These are phyloP conservation scores for Suillus brevipes DNA, from an alignment of 768 basidiomycete genomes.

Conservation along the genomic window DNA sequence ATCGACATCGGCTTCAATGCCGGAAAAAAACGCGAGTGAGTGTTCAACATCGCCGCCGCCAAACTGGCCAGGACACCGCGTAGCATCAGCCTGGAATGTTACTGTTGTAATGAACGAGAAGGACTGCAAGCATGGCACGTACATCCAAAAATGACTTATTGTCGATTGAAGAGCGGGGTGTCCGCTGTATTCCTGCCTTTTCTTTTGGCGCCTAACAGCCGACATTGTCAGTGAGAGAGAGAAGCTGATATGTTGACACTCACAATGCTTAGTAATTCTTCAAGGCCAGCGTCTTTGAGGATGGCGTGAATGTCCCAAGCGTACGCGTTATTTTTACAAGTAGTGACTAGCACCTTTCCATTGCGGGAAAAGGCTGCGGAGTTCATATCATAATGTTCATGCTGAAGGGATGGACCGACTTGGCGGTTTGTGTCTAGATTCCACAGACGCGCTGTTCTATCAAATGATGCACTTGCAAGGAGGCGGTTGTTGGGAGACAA, in stretches of 20 bases:
- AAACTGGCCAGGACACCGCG: not conserved
- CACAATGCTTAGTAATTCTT: not conserved
- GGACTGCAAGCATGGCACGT: not conserved
- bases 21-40: not conserved
- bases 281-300: not conserved
- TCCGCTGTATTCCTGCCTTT: not conserved
- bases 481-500: not conserved
- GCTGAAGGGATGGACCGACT: no score
- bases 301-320: not conserved
- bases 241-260: not conserved
- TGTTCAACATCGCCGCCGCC: not conserved
- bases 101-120: not conserved
- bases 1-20: not conserved
- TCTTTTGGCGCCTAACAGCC: not conserved
- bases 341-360: not conserved
- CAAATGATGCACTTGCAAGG: no score
- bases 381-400: no score
- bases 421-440: conserved; percentile 1
- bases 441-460: no score
- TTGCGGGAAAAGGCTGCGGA: no score
- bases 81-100: not conserved
- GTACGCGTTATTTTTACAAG: not conserved
- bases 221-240: not conserved
- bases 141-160: not conserved
- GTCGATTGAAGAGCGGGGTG: not conserved